Percentiles rank a stretch among this genome's conserved stretches.
Conservation (phyloP, 306 rosid genomes). For the Aeschynomene evenia region DNA sequence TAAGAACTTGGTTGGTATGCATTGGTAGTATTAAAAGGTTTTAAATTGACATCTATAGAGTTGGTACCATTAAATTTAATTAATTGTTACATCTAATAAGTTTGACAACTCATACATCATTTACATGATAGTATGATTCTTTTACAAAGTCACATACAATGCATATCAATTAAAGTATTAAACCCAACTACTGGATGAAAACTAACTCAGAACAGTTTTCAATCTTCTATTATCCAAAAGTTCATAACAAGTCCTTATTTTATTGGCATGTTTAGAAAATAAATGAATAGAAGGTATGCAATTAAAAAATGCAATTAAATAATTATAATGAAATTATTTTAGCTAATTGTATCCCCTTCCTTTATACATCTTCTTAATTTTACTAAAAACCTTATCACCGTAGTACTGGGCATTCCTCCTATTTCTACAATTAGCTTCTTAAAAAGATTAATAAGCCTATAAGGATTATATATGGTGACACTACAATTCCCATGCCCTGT, state of each 20-base stretch:
- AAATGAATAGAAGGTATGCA: neutral
- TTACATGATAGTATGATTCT: neutral
- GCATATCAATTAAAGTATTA: too few species aligned
- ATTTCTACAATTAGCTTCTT: neutral
- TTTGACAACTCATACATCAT: neutral
- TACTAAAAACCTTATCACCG: neutral
- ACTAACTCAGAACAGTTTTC: slow-evolving; percentile 3
- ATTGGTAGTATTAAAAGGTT: neutral
- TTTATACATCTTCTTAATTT: neutral
- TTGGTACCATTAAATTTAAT: neutral
- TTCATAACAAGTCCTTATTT: slow-evolving; percentile 21
- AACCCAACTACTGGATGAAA: neutral
- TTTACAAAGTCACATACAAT: too few species aligned
- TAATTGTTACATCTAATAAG: neutral
- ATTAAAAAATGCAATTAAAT: neutral
- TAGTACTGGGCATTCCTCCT: neutral
- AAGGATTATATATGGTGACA: neutral
- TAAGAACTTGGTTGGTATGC: neutral
- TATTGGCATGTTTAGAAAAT: slow-evolving; percentile 2
- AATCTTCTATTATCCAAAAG: neutral
- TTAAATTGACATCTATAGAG: neutral
- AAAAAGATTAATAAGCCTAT: neutral
- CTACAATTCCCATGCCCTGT: neutral
- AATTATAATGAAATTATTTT: neutral
- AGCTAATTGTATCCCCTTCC: neutral